These are phyloP conservation scores for Ciborinia camelliae DNA, from an alignment of 2,329 filamentous ascomycete species.

Conservation along the genomic window DNA sequence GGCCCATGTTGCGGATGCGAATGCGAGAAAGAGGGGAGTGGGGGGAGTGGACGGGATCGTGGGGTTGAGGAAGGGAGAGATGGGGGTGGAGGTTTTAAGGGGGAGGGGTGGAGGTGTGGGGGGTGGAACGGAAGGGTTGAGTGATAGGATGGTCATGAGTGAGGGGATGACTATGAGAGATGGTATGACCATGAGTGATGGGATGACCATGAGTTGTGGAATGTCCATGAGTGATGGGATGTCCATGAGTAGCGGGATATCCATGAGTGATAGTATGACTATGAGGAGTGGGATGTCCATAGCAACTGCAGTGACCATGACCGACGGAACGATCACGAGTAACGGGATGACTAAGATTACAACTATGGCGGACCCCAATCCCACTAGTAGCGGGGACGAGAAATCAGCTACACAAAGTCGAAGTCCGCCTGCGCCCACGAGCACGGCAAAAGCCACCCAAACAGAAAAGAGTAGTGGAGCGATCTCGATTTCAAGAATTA, in stretches of 20 bases:
- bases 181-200: no score
- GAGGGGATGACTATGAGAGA: no score
- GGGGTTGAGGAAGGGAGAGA: slow-evolving; percentile 26
- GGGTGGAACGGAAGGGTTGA: no score
- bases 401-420: neutral
- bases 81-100: slow-evolving; percentile 23
- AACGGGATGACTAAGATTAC: slow-evolving; percentile 9
- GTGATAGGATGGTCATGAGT: no score
- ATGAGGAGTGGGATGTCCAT: no score
- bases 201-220: no score
- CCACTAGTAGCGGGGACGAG: neutral
- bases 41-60: slow-evolving; percentile 13
- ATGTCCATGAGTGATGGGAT: no score
- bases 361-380: neutral
- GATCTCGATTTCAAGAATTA: neutral
- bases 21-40: neutral
- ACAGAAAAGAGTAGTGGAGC: neutral
- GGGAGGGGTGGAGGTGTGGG: no score
- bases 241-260: no score
- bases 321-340: no score
- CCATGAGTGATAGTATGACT: slow-evolving; percentile 1
- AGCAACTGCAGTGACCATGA: no score
- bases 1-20: slow-evolving; percentile 43
- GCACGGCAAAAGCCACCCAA: neutral
- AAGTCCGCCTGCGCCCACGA: neutral